phyloP scores from a whole-genome alignment of 768 basidiomycete genomes.

The Kwoniella dendrophila region DNA sequence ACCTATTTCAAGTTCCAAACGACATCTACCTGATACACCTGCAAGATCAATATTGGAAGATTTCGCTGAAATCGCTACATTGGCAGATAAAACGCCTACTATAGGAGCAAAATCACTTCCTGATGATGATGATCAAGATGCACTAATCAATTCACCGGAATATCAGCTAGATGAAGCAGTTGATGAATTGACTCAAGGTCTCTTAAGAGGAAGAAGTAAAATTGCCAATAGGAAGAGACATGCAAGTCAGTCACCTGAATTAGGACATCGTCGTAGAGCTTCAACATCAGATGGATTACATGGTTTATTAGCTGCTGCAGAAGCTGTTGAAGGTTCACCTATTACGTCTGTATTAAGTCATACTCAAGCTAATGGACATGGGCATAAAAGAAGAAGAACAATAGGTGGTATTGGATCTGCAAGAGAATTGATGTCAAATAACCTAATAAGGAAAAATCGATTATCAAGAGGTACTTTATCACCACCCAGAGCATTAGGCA shows the following conservation, averaged over 20 bases:
- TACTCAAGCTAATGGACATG: background rate
- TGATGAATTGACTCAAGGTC: background rate
- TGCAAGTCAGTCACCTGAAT: slow-evolving; percentile 33
- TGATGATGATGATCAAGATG: slow-evolving; percentile 10
- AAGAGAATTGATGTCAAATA: slow-evolving; percentile 26
- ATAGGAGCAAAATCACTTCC: slow-evolving; percentile 34
- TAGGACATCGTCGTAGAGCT: slow-evolving; percentile 22
- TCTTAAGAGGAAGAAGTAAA: slow-evolving; percentile 9
- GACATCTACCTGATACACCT: slow-evolving; percentile 40
- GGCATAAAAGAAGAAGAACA: slow-evolving; percentile 42
- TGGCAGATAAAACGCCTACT: slow-evolving; percentile 43
- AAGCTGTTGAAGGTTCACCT: slow-evolving; percentile 43
- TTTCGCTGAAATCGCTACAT: slow-evolving; percentile 47
- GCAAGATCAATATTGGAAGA: slow-evolving; percentile 48
- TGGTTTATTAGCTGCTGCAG: slow-evolving; percentile 44
- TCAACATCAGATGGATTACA: slow-evolving; percentile 43
- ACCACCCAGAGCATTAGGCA: slow-evolving; percentile 21
- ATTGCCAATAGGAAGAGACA: slow-evolving; percentile 32
- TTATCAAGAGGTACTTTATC: slow-evolving; percentile 26
- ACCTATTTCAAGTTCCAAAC: slow-evolving; percentile 37
- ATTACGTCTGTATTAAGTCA: slow-evolving; percentile 29
- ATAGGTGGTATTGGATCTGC: slow-evolving; percentile 39
- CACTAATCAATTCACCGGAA: no score
- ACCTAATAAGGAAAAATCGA: slow-evolving; percentile 11
- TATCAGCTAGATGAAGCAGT: background rate